These are phyloP conservation scores for Staphylotrichum tortipilum DNA, from an alignment of 495 filamentous ascomycete genomes.

Conservation along the genomic window DNA sequence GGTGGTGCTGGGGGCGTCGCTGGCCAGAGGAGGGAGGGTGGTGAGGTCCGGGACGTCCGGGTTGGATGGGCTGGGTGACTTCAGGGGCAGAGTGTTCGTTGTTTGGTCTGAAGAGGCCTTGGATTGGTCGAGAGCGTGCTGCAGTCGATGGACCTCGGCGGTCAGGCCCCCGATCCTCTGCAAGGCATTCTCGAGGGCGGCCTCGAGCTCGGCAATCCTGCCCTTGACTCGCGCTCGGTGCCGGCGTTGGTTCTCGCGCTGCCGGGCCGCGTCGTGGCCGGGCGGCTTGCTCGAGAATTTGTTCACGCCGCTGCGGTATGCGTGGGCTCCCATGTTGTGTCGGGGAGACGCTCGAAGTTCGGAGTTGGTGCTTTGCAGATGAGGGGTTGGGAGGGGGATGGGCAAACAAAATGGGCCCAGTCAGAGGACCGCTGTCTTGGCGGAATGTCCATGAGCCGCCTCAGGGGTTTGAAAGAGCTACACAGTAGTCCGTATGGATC, in stretches of 20 bases:
- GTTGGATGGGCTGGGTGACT: too few relatives aligned
- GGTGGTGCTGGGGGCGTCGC: too few relatives aligned
- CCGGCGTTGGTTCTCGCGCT: slow-evolving; percentile 26
- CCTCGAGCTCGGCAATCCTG: slow-evolving; percentile 18
- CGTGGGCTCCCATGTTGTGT: neutral
- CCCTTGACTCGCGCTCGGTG: slow-evolving; percentile 25
- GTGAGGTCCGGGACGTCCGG: neutral
- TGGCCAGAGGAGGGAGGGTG: neutral
- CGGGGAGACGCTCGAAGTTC: too few relatives aligned
- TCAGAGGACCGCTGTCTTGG: too few relatives aligned
- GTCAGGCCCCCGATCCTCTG: slow-evolving; percentile 11
- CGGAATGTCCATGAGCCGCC: too few relatives aligned
- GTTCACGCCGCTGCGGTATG: neutral
- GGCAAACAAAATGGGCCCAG: too few relatives aligned
- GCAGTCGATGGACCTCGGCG: slow-evolving; percentile 14
- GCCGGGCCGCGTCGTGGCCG: slow-evolving; percentile 18
- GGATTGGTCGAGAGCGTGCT: neutral
- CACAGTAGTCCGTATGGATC: too few relatives aligned
- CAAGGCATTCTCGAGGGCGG: slow-evolving; percentile 14
- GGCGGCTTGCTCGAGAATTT: slow-evolving; percentile 21
- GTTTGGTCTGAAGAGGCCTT: too few relatives aligned
- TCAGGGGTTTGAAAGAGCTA: too few relatives aligned
- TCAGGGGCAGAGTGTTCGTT: too few relatives aligned
- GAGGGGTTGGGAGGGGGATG: too few relatives aligned
- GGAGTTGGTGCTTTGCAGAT: too few relatives aligned